A percentile compares a stretch with the other conserved stretches of the same genome.
These are phyloP conservation scores for Suhomyces ambrosiae DNA, from an alignment of 1,139 yeast species.

Conservation along the genomic window DNA sequence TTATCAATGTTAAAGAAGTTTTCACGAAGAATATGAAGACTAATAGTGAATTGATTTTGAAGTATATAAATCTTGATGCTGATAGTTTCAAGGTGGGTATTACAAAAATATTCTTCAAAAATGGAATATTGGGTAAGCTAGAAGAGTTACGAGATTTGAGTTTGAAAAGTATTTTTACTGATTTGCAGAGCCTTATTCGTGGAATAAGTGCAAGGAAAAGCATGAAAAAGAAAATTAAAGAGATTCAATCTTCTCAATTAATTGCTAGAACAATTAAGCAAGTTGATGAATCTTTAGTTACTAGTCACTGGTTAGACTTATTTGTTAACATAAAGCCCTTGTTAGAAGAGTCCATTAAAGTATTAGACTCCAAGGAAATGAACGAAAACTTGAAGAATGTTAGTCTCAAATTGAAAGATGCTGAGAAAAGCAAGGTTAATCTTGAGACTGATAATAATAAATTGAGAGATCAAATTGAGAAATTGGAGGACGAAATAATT, in stretches of 20 bases:
- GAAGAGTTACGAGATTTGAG: conserved; percentile 77
- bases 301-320: conserved; percentile 81
- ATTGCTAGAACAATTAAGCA: conserved; percentile 63
- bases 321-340: conserved; percentile 76
- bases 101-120: conserved; percentile 88
- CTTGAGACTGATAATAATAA: conserved; percentile 25
- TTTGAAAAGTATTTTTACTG: conserved; percentile 57
- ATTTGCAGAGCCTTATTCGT: conserved; percentile 67
- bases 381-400: conserved; percentile 50
- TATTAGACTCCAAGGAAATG: conserved; percentile 55
- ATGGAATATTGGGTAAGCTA: conserved; percentile 87
- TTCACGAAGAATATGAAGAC: conserved; percentile 58
- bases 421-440: conserved; percentile 25
- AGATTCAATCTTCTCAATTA: conserved; percentile 71
- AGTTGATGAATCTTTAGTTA: conserved; percentile 49
- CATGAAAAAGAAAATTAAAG: conserved; percentile 54
- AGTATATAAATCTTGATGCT: conserved; percentile 60
- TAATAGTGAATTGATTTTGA: conserved; percentile 68
- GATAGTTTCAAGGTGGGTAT: conserved; percentile 75
- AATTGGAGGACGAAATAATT: conserved; percentile 47
- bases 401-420: conserved; percentile 41
- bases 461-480: conserved; percentile 46
- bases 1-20: conserved; percentile 52
- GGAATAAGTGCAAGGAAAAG: conserved; percentile 63
- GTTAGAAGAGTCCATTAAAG: conserved; percentile 64